Evolutionary conservation across 1,284 basidiomycete genomes (phyloP).

Genomic region (Phellopilus nigrolimitatus): DNA sequence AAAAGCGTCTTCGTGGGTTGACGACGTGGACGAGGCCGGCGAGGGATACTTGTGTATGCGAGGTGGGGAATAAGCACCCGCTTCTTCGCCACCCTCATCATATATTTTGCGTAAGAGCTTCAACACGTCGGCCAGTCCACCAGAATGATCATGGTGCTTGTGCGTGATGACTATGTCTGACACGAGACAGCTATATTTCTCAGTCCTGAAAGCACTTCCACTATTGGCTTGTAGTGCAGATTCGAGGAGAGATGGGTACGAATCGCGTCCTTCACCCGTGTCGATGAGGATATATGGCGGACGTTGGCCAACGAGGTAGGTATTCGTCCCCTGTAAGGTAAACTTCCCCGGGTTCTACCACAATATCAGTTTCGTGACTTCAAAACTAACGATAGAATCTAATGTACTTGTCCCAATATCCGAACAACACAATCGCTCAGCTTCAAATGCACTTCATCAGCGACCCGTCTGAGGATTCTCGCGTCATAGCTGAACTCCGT

Average conservation of each 20-base stretch:
- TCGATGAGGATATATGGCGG: conserved; percentile 82
- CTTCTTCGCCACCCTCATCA: conserved; percentile 38
- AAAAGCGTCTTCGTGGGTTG: conserved; percentile 30
- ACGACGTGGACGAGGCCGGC: conserved; percentile 26
- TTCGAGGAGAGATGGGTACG: conserved; percentile 67
- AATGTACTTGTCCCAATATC: conserved; percentile 65
- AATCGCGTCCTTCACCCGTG: conserved; percentile 75
- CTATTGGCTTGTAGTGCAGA: conserved; percentile 43
- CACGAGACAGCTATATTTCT: conserved; percentile 31
- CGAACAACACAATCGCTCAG: conserved; percentile 60
- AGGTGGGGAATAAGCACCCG: conserved; percentile 50
- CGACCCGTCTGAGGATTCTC: not conserved
- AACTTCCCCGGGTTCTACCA: conserved; percentile 84
- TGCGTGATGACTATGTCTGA: conserved; percentile 91
- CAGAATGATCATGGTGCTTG: conserved; percentile 84
- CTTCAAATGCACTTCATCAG: conserved; percentile 31
- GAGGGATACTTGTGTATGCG: conserved; percentile 66
- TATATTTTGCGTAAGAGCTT: conserved; percentile 58
- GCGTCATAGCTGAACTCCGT: not conserved
- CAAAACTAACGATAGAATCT: not conserved
- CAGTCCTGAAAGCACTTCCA: too few species aligned
- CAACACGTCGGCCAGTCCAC: conserved; percentile 74
- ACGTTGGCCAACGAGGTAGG: conserved; percentile 74
- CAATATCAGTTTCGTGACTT: not conserved
- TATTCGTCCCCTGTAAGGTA: conserved; percentile 94